Conservation (phyloP, 306 rosid species). For the Pterocarpus santalinus region DNA sequence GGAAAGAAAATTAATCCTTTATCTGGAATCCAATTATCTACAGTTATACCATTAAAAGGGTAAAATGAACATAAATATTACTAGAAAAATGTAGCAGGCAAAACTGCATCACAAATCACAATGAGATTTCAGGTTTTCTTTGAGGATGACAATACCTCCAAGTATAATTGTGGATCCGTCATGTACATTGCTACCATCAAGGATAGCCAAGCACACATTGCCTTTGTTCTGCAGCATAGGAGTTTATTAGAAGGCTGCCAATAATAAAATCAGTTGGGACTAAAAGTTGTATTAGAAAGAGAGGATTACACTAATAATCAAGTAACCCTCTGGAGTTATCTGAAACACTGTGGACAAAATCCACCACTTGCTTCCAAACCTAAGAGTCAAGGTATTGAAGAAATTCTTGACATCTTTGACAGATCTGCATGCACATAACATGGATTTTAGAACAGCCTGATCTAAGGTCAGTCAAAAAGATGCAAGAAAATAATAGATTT, state of each 20-base stretch:
- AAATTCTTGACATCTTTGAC: slow-evolving; percentile 68
- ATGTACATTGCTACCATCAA: slow-evolving; percentile 74
- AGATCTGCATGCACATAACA: slow-evolving; percentile 61
- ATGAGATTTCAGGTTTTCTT: slow-evolving; percentile 4
- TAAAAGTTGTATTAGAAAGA: slow-evolving; percentile 25
- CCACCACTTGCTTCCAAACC: slow-evolving; percentile 82
- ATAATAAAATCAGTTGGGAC: slow-evolving; percentile 30
- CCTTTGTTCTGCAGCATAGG: slow-evolving; percentile 69
- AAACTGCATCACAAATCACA: not conserved
- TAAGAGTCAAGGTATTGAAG: slow-evolving; percentile 75
- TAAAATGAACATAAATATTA: not conserved
- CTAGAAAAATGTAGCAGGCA: not conserved
- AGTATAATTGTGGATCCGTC: slow-evolving; percentile 80
- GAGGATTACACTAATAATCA: slow-evolving; percentile 67
- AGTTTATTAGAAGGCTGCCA: slow-evolving; percentile 30
- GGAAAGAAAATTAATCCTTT: no score
- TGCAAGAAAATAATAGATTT: slow-evolving; percentile 36
- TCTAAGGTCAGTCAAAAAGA: slow-evolving; percentile 24
- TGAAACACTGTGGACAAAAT: slow-evolving; percentile 64
- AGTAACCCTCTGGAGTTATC: slow-evolving; percentile 81
- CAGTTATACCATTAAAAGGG: no score
- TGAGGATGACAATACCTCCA: slow-evolving; percentile 65
- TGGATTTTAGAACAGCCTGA: slow-evolving; percentile 31
- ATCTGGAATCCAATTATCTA: no score
- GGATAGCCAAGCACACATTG: slow-evolving; percentile 85